These are phyloP conservation scores for Ceratobasidium papillatum DNA, from an alignment of 1,284 basidiomycete species.

Conservation along the genomic window DNA sequence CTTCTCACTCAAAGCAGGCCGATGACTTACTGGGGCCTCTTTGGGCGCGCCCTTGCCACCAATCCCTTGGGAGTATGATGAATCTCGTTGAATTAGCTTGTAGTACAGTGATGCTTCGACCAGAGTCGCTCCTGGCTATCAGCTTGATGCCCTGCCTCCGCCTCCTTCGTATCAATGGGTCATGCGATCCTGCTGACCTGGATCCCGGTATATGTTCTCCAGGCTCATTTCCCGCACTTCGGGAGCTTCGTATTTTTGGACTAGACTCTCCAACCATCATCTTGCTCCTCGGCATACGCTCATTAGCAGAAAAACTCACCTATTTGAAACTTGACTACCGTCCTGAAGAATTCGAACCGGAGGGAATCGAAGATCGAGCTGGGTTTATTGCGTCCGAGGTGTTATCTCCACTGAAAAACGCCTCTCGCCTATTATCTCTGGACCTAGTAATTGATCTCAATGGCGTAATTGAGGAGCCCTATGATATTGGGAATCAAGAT, in stretches of 20 bases:
- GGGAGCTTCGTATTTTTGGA: not conserved
- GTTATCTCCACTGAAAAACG: not conserved
- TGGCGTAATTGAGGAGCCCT: not conserved
- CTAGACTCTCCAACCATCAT: not conserved
- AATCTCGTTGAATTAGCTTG: not conserved
- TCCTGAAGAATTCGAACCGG: not conserved
- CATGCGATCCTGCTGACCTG: not conserved
- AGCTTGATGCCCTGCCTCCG: not conserved
- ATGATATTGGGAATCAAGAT: conserved; percentile 12
- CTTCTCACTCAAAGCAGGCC: not conserved
- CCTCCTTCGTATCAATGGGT: not conserved
- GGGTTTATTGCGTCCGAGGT: not conserved
- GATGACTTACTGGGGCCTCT: not conserved
- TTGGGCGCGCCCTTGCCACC: not conserved
- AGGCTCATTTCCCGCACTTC: not conserved
- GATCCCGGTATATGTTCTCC: not conserved
- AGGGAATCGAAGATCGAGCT: not conserved
- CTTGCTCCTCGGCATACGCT: not conserved
- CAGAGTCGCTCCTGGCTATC: not conserved
- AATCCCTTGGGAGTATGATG: not conserved
- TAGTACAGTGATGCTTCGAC: not conserved
- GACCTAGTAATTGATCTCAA: not conserved
- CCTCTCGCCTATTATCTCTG: not conserved
- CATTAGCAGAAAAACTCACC: not conserved
- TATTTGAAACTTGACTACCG: not conserved